Conservation (phyloP, 306 rosid genomes). For the Neltuma alba region DNA sequence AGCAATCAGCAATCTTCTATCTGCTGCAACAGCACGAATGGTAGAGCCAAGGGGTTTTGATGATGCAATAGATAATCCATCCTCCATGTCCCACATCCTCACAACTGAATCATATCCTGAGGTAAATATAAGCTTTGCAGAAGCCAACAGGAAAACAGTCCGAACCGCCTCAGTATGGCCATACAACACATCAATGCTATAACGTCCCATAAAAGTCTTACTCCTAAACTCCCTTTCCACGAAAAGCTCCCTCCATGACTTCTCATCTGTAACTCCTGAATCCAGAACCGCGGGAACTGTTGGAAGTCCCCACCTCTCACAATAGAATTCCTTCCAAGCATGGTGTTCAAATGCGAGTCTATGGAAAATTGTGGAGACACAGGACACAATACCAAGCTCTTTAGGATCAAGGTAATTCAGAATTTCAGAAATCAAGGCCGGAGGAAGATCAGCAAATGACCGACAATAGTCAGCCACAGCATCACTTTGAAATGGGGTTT, state of each 20-base stretch:
- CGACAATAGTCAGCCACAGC: conserved; percentile 41
- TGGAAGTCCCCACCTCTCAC: conserved; percentile 94
- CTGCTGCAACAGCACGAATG: conserved; percentile 88
- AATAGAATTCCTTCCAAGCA: conserved; percentile 94
- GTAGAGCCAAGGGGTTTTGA: conserved; percentile 81
- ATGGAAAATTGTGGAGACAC: conserved; percentile 68
- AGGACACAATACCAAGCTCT: conserved; percentile 84
- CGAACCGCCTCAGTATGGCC: conserved; percentile 93
- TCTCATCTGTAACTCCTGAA: conserved; percentile 53
- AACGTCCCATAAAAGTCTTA: conserved; percentile 89
- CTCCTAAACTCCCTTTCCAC: conserved; percentile 96
- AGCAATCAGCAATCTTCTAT: conserved; percentile 67
- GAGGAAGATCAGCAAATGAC: conserved; percentile 80
- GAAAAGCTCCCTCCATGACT: conserved; percentile 84
- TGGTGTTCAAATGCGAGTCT: conserved; percentile 75
- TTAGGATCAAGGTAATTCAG: conserved; percentile 86
- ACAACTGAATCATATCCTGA: conserved; percentile 94
- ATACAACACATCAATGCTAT: conserved; percentile 71
- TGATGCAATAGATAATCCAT: conserved; percentile 77
- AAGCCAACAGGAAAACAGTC: conserved; percentile 78
- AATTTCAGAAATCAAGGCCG: conserved; percentile 77
- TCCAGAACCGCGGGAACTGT: conserved; percentile 40
- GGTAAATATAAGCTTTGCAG: conserved; percentile 80
- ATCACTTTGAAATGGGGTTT: conserved; percentile 40
- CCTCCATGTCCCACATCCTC: conserved; percentile 91